Conservation (phyloP, 1,139 yeast species). For the Pichia sp. region DNA sequence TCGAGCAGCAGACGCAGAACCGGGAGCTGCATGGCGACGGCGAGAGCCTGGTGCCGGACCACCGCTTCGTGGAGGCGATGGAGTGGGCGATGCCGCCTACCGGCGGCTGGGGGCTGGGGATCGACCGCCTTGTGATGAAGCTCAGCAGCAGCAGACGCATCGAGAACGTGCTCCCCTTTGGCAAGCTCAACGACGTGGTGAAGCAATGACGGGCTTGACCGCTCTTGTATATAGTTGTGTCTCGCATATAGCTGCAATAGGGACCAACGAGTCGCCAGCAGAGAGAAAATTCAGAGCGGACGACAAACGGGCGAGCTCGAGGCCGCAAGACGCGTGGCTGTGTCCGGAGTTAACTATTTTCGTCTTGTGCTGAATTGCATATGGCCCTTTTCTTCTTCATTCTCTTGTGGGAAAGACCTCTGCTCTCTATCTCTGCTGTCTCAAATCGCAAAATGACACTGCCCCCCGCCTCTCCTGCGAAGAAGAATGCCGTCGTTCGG, state of each 20-base stretch:
- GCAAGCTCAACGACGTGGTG: constrained; percentile 68
- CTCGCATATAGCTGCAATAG: too few species aligned
- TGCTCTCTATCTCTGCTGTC: too few species aligned
- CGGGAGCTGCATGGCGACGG: constrained; percentile 49
- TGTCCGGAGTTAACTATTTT: too few species aligned
- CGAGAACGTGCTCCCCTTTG: constrained; percentile 79
- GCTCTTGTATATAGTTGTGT: too few species aligned
- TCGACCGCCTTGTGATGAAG: constrained; percentile 84
- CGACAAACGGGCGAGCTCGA: too few species aligned
- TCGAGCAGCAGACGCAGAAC: constrained; percentile 49
- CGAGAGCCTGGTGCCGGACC: constrained; percentile 70
- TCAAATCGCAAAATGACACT: too few species aligned
- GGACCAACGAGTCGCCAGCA: too few species aligned
- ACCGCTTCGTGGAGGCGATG: constrained; percentile 66
- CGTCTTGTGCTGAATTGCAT: too few species aligned
- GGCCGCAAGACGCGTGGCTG: too few species aligned
- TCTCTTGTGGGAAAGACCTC: too few species aligned
- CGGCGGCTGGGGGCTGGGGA: constrained; percentile 97
- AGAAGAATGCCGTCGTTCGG: constrained; percentile 13
- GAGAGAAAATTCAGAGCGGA: too few species aligned
- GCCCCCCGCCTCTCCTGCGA: not conserved
- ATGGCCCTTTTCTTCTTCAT: too few species aligned
- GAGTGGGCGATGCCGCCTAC: constrained; percentile 96
- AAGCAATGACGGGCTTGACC: constrained; percentile 38
- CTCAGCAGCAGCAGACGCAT: constrained; percentile 62